phyloP scores from a whole-genome alignment of 257 asterid species.

The Nicotiana sylvestris region DNA sequence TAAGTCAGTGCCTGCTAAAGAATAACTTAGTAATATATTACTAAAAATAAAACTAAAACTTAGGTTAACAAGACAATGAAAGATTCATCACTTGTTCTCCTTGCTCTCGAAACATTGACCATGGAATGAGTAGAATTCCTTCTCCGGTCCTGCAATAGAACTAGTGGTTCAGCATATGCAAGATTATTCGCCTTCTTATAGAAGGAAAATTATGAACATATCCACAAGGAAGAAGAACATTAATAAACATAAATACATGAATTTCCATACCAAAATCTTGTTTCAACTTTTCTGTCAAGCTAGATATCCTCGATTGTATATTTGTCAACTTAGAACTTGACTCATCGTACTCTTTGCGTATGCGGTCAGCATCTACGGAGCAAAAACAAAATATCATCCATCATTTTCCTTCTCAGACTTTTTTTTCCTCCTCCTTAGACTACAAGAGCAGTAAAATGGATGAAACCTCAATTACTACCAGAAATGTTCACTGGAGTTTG shows the following conservation, averaged over 20 bases:
- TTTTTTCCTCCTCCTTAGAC: slow-evolving; percentile 4
- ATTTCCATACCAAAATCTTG: slow-evolving; percentile 78
- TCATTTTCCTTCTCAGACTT: slow-evolving; percentile 10
- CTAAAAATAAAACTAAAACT: background rate
- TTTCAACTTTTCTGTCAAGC: slow-evolving; percentile 72
- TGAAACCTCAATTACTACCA: slow-evolving; percentile 47
- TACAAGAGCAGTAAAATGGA: slow-evolving; percentile 10
- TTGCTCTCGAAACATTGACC: slow-evolving; percentile 92
- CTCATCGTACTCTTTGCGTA: slow-evolving; percentile 85
- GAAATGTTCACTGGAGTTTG: slow-evolving; percentile 79
- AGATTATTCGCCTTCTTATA: background rate
- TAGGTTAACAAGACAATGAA: slow-evolving; percentile 18
- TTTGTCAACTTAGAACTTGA: slow-evolving; percentile 79
- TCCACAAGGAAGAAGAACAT: slow-evolving; percentile 8
- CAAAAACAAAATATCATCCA: slow-evolving; percentile 22
- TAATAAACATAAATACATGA: background rate
- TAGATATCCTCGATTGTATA: slow-evolving; percentile 83
- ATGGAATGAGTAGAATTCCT: slow-evolving; percentile 86
- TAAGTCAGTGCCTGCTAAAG: slow-evolving; percentile 12
- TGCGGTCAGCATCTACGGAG: slow-evolving; percentile 67
- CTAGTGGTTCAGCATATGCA: slow-evolving; percentile 21
- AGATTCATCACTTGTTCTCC: slow-evolving; percentile 68
- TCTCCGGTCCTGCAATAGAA: slow-evolving; percentile 74
- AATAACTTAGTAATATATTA: slow-evolving; percentile 17
- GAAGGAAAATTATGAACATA: slow-evolving; percentile 9